A percentile compares a stretch with the other conserved stretches of the same genome.
Conservation (phyloP, 257 asterid species). For the Eucommia ulmoides region DNA sequence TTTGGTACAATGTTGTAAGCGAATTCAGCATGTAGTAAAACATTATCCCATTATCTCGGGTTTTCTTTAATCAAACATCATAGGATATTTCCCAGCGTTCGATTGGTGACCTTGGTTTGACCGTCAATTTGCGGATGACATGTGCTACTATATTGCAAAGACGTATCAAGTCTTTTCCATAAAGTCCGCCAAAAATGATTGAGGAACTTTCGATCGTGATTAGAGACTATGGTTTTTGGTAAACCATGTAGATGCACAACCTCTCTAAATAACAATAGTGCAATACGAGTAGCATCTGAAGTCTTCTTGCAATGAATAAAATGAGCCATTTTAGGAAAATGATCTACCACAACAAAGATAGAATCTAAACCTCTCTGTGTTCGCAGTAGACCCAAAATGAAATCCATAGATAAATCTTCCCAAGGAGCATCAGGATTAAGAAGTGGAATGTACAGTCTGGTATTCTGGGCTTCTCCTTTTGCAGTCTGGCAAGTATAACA, state of each 20-base stretch:
- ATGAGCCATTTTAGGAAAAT: neutral
- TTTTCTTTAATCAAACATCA: neutral
- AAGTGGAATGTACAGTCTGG: neutral
- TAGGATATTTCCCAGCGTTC: neutral
- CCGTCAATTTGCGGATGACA: neutral
- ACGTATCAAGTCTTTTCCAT: no score
- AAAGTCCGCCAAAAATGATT: neutral
- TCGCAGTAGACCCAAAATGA: no score
- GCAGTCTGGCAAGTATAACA: neutral
- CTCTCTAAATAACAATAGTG: no score
- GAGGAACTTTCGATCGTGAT: neutral
- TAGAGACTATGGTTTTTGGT: neutral
- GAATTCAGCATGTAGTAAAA: neutral
- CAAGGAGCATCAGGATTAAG: neutral
- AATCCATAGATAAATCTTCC: neutral
- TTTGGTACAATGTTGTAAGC: neutral
- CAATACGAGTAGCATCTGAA: no score
- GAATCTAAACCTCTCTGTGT: neutral
- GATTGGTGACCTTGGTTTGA: no score
- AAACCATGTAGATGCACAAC: no score
- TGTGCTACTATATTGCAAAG: neutral
- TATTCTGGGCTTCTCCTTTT: neutral
- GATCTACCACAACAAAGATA: neutral
- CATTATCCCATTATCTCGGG: neutral
- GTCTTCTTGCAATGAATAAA: no score